phyloP scores from a whole-genome alignment of 1,284 basidiomycete genomes.

The Leccinum fallax region DNA sequence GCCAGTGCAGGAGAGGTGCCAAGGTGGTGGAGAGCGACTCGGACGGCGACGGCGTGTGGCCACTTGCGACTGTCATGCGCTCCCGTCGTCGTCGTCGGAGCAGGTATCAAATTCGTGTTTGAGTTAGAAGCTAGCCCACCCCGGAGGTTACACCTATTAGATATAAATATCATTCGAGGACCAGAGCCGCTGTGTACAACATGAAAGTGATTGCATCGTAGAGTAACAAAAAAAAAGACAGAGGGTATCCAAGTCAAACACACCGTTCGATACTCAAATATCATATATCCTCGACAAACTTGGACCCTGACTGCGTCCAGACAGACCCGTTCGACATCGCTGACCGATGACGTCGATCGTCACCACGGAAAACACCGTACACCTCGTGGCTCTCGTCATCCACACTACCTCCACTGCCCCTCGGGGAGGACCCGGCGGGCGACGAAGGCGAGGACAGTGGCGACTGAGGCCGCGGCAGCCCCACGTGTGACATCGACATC shows the following conservation, averaged over 20 bases:
- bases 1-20: no score
- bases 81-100: no score
- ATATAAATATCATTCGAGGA: neutral
- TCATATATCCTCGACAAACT: slow-evolving; percentile 34
- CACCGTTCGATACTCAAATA: neutral
- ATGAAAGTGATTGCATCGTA: neutral
- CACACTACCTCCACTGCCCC: slow-evolving; percentile 10
- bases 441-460: slow-evolving; percentile 26
- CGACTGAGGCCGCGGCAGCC: slow-evolving; percentile 22
- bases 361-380: slow-evolving; percentile 1
- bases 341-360: slow-evolving; percentile 33
- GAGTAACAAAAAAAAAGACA: neutral
- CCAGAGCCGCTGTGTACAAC: neutral
- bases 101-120: no score
- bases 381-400: slow-evolving; percentile 22
- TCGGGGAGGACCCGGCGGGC: slow-evolving; percentile 18
- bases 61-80: no score
- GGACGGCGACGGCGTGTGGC: no score
- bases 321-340: slow-evolving; percentile 38
- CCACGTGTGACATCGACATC: slow-evolving; percentile 3
- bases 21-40: no score
- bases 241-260: neutral
- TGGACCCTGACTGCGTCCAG: slow-evolving; percentile 43
- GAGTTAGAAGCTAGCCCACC: neutral
- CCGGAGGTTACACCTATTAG: neutral